phyloP scores from a whole-genome alignment of 2,329 filamentous ascomycete genomes.

The Sporothrix brasiliensis region DNA sequence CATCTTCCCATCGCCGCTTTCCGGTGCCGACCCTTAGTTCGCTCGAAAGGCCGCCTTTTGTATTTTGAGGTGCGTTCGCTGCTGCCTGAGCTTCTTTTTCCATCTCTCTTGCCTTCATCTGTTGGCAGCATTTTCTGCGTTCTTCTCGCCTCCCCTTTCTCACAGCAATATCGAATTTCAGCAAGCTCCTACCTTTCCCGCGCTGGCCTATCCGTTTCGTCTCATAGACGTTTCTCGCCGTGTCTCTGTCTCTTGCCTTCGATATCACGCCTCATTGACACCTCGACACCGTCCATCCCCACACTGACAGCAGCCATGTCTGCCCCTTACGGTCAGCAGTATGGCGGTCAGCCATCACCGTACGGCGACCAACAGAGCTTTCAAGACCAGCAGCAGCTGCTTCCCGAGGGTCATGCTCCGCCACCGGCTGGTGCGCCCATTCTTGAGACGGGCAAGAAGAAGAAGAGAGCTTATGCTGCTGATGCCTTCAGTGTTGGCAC shows the following conservation, averaged over 20 bases:
- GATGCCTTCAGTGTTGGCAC: slow-evolving; percentile 91
- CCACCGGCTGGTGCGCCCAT: slow-evolving; percentile 41
- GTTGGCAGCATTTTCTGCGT: background rate
- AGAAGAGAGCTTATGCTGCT: slow-evolving; percentile 93
- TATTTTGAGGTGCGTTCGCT: background rate
- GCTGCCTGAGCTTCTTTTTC: slow-evolving; percentile 22
- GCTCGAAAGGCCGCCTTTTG: slow-evolving; percentile 25
- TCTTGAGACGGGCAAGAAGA: slow-evolving; percentile 66
- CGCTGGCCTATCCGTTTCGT: background rate
- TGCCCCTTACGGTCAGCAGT: slow-evolving; percentile 53
- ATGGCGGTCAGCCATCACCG: slow-evolving; percentile 47
- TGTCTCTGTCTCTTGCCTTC: background rate
- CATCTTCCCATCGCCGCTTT: slow-evolving; percentile 13
- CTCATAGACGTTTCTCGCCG: background rate
- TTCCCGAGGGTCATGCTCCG: slow-evolving; percentile 48
- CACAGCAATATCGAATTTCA: background rate
- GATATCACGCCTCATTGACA: background rate
- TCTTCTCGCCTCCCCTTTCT: background rate
- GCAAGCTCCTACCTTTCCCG: background rate
- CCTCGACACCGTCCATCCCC: slow-evolving; percentile 10
- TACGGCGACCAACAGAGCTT: slow-evolving; percentile 44
- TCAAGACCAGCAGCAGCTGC: slow-evolving; percentile 45
- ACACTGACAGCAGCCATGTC: slow-evolving; percentile 53
- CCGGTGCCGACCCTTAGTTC: slow-evolving; percentile 3
- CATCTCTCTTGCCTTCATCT: background rate